Conservation (phyloP, 495 filamentous ascomycete species). For the Hypomontagnella monticulosa region DNA sequence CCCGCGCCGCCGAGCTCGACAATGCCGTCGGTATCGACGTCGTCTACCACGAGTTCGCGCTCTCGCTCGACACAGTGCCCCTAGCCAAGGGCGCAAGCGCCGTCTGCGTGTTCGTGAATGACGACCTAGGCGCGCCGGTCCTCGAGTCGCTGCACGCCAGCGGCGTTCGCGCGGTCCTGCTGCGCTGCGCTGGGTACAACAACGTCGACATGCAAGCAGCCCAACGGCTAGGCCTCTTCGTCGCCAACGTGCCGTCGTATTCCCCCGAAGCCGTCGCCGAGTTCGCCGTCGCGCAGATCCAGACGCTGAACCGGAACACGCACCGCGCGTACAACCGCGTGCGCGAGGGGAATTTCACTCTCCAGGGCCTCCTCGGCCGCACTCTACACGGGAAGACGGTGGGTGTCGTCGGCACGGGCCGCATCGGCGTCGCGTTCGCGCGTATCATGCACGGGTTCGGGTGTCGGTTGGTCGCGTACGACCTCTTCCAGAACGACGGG, state of each 20-base stretch:
- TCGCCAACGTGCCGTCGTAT: slow-evolving; percentile 74
- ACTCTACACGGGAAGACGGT: slow-evolving; percentile 71
- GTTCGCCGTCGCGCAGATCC: slow-evolving; percentile 72
- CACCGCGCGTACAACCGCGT: slow-evolving; percentile 78
- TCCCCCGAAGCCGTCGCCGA: slow-evolving; percentile 78
- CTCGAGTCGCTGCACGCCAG: slow-evolving; percentile 57
- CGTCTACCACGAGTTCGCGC: slow-evolving; percentile 65
- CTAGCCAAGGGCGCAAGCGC: slow-evolving; percentile 65
- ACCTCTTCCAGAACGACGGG: slow-evolving; percentile 61
- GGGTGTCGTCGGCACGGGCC: slow-evolving; percentile 64
- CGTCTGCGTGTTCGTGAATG: slow-evolving; percentile 79
- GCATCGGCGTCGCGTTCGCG: slow-evolving; percentile 62
- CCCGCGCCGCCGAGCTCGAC: slow-evolving; percentile 39
- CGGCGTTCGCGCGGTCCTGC: slow-evolving; percentile 66
- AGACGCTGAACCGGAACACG: slow-evolving; percentile 75
- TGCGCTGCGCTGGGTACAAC: slow-evolving; percentile 78
- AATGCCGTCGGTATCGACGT: slow-evolving; percentile 46
- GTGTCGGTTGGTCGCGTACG: slow-evolving; percentile 67
- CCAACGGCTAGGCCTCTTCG: slow-evolving; percentile 66
- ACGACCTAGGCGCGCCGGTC: slow-evolving; percentile 62
- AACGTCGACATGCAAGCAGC: slow-evolving; percentile 70
- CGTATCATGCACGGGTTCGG: slow-evolving; percentile 70
- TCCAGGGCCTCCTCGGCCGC: slow-evolving; percentile 69
- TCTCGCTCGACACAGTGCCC: slow-evolving; percentile 64
- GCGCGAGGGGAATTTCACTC: slow-evolving; percentile 75